Evolutionary conservation across 352 stramenopile species (phyloP).

Genomic region (Pythium phragmiticola): DNA sequence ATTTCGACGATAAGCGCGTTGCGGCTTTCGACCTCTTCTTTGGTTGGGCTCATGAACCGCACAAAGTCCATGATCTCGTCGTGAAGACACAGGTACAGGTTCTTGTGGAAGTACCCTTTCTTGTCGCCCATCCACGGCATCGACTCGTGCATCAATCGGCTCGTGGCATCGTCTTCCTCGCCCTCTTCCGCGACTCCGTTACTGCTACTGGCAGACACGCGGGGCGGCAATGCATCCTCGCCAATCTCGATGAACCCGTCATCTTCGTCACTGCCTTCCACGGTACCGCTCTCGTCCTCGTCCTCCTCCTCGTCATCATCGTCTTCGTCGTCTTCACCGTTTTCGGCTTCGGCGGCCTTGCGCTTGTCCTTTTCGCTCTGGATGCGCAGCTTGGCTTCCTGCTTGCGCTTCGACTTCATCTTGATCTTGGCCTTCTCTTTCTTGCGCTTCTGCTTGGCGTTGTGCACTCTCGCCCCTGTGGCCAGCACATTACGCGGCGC

Average conservation of each 20-base stretch:
- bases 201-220: background rate
- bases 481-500: slow-evolving; percentile 34
- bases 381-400: slow-evolving; percentile 37
- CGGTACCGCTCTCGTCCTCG: slow-evolving; percentile 8
- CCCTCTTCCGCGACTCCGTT: slow-evolving; percentile 27
- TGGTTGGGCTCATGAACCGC: slow-evolving; percentile 84
- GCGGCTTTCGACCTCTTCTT: slow-evolving; percentile 70
- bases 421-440: slow-evolving; percentile 55
- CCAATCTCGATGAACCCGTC: slow-evolving; percentile 54
- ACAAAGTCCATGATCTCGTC: slow-evolving; percentile 97
- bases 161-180: slow-evolving; percentile 29
- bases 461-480: slow-evolving; percentile 34
- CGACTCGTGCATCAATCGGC: slow-evolving; percentile 39
- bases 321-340: slow-evolving; percentile 16
- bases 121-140: slow-evolving; percentile 72
- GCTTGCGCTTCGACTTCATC: slow-evolving; percentile 52
- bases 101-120: slow-evolving; percentile 54
- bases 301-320: too few species aligned
- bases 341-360: slow-evolving; percentile 26
- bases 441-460: slow-evolving; percentile 39
- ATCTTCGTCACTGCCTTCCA: slow-evolving; percentile 16
- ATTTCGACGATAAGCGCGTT: slow-evolving; percentile 79
- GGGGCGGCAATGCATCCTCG: slow-evolving; percentile 7
- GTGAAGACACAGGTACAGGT: slow-evolving; percentile 89
- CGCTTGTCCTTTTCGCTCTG: slow-evolving; percentile 32